Percentiles rank a stretch among this genome's conserved stretches.
phyloP scores from a whole-genome alignment of 1,284 basidiomycete species.

The Trametes hirsuta region DNA sequence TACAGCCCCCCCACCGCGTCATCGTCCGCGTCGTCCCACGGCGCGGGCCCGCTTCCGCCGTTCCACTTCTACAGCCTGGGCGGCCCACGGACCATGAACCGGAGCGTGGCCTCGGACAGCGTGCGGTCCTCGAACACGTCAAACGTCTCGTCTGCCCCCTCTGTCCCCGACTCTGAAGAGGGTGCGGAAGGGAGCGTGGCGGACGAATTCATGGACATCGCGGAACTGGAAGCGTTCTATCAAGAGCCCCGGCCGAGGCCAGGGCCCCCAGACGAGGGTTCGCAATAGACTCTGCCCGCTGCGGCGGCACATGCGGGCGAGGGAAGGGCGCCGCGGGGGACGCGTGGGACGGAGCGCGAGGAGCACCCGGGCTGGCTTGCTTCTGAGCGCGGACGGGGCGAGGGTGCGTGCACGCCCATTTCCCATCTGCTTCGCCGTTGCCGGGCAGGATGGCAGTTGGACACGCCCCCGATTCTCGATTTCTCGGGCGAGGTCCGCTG shows the following conservation, averaged over 20 bases:
- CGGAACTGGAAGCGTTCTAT: constrained; percentile 12
- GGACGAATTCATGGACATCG: constrained; percentile 10
- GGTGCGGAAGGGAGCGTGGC: constrained; percentile 7
- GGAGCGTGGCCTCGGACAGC: constrained; percentile 22
- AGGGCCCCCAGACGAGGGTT: constrained; percentile 7
- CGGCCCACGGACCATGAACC: constrained; percentile 17
- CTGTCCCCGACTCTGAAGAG: constrained; percentile 22
- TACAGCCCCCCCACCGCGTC: constrained; percentile 22
- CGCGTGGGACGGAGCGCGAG: constrained; percentile 6
- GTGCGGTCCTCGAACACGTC: constrained; percentile 22
- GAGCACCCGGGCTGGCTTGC: neutral
- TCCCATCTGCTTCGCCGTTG: constrained; percentile 31
- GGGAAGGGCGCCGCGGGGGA: constrained; percentile 2
- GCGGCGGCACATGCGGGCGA: neutral
- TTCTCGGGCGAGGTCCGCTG: constrained; percentile 13
- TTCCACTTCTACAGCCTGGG: constrained; percentile 10
- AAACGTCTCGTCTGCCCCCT: constrained; percentile 20
- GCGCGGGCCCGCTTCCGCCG: constrained; percentile 4
- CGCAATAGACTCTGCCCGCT: constrained; percentile 13
- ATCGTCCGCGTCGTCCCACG: constrained; percentile 11
- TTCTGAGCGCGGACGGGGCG: constrained; percentile 19
- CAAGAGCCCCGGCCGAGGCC: constrained; percentile 6
- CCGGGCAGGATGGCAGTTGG: constrained; percentile 30
- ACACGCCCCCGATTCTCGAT: constrained; percentile 16
- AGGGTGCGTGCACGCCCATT: constrained; percentile 5